phyloP scores from a whole-genome alignment of 164 flowering plant genomes.

The Piper longum region DNA sequence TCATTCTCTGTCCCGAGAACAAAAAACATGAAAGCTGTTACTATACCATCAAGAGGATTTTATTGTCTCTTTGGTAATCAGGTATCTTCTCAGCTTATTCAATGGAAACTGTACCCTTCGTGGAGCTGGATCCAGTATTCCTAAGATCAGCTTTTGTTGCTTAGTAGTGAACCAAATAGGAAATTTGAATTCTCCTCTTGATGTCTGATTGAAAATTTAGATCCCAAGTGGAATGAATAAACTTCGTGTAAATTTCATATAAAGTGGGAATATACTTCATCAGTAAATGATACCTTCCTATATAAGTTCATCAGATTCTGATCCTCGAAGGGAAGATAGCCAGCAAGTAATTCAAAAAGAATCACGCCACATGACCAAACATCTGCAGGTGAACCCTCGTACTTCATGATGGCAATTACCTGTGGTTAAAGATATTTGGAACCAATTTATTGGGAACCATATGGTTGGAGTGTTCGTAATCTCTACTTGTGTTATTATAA shows the following conservation, averaged over 20 bases:
- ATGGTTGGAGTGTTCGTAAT: not conserved
- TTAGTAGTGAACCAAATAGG: conserved; percentile 47
- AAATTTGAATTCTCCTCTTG: conserved; percentile 38
- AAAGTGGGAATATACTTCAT: not conserved
- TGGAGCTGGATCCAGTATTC: conserved; percentile 44
- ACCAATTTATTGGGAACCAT: not conserved
- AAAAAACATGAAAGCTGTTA: not conserved
- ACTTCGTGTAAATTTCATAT: conserved; percentile 1
- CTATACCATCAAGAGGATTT: not conserved
- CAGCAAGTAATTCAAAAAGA: conserved; percentile 53
- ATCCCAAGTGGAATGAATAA: not conserved
- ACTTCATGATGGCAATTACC: conserved; percentile 36
- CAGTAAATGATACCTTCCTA: conserved; percentile 29
- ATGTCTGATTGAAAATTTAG: conserved; percentile 21
- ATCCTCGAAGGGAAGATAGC: conserved; percentile 63
- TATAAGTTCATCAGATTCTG: conserved; percentile 38
- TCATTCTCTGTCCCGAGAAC: conserved; percentile 33
- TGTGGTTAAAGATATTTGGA: conserved; percentile 9
- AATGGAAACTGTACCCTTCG: conserved; percentile 23
- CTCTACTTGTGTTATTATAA: not conserved
- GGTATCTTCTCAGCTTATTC: not conserved
- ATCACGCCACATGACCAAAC: conserved; percentile 79
- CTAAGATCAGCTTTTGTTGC: conserved; percentile 36
- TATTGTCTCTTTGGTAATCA: not conserved
- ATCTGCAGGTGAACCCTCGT: conserved; percentile 61